phyloP scores from a whole-genome alignment of 768 basidiomycete genomes.

The Favolaschia claudopus region DNA sequence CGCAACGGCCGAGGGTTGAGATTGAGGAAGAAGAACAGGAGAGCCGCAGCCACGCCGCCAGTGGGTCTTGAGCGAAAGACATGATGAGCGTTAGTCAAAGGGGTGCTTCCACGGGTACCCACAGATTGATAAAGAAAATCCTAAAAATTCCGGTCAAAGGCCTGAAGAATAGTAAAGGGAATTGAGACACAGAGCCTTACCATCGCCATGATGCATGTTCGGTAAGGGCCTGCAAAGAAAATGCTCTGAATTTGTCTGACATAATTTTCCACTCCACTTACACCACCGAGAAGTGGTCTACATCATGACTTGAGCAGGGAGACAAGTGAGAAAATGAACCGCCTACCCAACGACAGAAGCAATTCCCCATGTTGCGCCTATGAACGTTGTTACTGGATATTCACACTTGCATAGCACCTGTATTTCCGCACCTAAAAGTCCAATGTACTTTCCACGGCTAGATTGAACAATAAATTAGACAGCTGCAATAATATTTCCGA shows the following conservation, averaged over 20 bases:
- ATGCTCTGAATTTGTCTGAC: background rate
- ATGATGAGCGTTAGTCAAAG: background rate
- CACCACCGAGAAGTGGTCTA: slow-evolving; percentile 83
- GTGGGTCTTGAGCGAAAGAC: slow-evolving; percentile 61
- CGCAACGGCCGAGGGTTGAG: slow-evolving; percentile 76
- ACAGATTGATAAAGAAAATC: slow-evolving; percentile 85
- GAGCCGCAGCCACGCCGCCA: slow-evolving; percentile 65
- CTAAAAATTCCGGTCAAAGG: slow-evolving; percentile 35
- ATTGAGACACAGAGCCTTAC: slow-evolving; percentile 41
- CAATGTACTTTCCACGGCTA: slow-evolving; percentile 82
- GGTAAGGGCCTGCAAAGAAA: slow-evolving; percentile 62
- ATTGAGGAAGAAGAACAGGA: slow-evolving; percentile 79
- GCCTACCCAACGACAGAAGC: slow-evolving; percentile 45
- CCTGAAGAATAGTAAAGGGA: background rate
- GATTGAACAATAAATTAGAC: background rate
- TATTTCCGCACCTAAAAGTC: slow-evolving; percentile 65
- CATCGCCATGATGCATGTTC: slow-evolving; percentile 85
- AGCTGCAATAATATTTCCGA: background rate
- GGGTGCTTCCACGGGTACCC: slow-evolving; percentile 25
- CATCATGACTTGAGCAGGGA: slow-evolving; percentile 56
- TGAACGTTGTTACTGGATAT: background rate
- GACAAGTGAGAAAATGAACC: background rate
- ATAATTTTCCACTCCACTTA: slow-evolving; percentile 41
- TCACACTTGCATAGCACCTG: background rate
- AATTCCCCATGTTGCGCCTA: slow-evolving; percentile 77